phyloP scores from a whole-genome alignment of 805 yeast species.

The Priceomyces fermenticarens region DNA sequence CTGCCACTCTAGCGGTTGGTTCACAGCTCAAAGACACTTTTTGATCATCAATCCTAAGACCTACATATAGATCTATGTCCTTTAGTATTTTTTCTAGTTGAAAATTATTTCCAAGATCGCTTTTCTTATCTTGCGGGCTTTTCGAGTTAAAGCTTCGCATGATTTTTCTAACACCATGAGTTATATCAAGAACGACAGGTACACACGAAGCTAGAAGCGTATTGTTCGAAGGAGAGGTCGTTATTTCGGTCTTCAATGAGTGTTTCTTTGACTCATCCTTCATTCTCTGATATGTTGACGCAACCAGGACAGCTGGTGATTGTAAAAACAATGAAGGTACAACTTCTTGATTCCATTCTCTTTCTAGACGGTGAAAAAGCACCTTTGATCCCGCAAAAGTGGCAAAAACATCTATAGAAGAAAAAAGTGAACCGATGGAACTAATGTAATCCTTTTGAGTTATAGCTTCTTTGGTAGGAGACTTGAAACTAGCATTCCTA shows the following conservation, averaged over 20 bases:
- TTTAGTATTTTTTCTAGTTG: constrained; percentile 41
- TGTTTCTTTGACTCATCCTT: constrained; percentile 40
- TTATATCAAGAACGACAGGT: constrained; percentile 67
- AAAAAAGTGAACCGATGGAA: constrained; percentile 18
- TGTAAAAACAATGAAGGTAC: constrained; percentile 58
- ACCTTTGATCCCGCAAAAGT: constrained; percentile 71
- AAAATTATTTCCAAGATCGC: constrained; percentile 25
- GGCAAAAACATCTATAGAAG: constrained; percentile 49
- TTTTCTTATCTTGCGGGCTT: neutral
- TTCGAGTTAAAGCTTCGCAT: constrained; percentile 29
- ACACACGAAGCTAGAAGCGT: constrained; percentile 70
- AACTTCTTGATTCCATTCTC: constrained; percentile 29
- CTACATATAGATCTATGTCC: constrained; percentile 59
- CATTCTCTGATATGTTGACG: constrained; percentile 48
- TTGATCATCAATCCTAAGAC: constrained; percentile 69
- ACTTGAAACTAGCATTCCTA: constrained; percentile 7
- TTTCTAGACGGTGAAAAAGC: constrained; percentile 42
- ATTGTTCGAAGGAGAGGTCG: constrained; percentile 70
- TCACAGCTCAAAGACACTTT: constrained; percentile 79
- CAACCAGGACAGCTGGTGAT: constrained; percentile 71
- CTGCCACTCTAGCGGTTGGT: constrained; percentile 90
- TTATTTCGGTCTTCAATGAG: constrained; percentile 47
- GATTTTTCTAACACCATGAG: constrained; percentile 46
- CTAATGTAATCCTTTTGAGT: constrained; percentile 6
- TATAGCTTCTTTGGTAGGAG: constrained; percentile 3